Conservation (phyloP, 306 rosid species). For the Styphnolobium japonicum region DNA sequence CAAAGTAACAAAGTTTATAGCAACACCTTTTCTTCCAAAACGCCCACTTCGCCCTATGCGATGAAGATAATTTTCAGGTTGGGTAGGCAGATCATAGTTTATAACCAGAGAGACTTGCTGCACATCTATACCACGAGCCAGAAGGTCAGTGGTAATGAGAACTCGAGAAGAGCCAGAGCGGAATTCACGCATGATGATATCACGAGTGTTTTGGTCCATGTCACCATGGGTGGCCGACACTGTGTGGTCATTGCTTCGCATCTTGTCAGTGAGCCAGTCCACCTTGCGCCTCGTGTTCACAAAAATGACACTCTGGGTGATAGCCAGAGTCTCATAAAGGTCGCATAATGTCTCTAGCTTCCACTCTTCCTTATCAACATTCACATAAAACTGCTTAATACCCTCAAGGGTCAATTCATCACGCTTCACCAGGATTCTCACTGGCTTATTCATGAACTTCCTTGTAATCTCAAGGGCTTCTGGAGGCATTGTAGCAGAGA, state of each 20-base stretch:
- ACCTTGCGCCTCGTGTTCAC: conserved; percentile 94
- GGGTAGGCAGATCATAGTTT: conserved; percentile 86
- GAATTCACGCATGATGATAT: conserved; percentile 92
- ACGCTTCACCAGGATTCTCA: conserved; percentile 86
- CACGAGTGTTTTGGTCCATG: conserved; percentile 95
- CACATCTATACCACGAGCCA: conserved; percentile 97
- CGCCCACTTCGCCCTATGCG: conserved; percentile 96
- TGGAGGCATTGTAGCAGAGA: conserved; percentile 97
- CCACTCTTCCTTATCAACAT: conserved; percentile 91
- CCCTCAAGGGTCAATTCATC: conserved; percentile 95
- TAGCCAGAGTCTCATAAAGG: conserved; percentile 85
- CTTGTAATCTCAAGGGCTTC: conserved; percentile 91
- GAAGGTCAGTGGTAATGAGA: conserved; percentile 84
- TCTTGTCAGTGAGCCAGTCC: conserved; percentile 97
- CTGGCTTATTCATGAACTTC: conserved; percentile 97
- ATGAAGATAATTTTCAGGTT: conserved; percentile 92
- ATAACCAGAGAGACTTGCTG: conserved; percentile 92
- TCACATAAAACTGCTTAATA: conserved; percentile 86
- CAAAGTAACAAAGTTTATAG: conserved; percentile 73
- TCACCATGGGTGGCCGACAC: conserved; percentile 98
- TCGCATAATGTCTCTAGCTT: conserved; percentile 91
- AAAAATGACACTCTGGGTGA: conserved; percentile 89
- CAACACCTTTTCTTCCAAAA: conserved; percentile 95
- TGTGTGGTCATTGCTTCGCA: conserved; percentile 84
- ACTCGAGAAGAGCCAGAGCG: conserved; percentile 95